Base-by-base conservation (phyloP, 1,139 yeast species). In the Geotrichum armillariae region DNA sequence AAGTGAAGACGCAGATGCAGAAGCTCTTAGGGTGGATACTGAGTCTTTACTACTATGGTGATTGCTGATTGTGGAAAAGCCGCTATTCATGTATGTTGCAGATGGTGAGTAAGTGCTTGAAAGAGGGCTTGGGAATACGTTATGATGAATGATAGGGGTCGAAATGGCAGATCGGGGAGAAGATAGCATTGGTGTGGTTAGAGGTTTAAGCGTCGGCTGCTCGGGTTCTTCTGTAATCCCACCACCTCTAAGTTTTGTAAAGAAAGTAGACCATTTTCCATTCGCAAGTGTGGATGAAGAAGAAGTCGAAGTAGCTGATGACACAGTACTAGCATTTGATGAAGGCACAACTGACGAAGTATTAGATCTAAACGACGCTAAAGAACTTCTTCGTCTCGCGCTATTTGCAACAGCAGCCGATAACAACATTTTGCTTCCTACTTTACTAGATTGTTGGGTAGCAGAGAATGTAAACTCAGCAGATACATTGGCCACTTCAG, bases 351-450 rank as follows among this genome's bases (percentile, higher is more conserved):
- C 17, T 4, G 35, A 14, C 14, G 34, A 20, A 12, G 23, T 17
- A 14, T 18, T 6, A 12, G 39, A 18, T 12, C 25, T 35, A 14
- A 32, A 32, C n/a, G 45, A 41, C 18, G 29, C 37, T 14, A 41
- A 17, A 12, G 45, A 41, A 16, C 29, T 32, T n/a, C 31, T 32
- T 7, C 38, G 45, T n/a, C 38, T 37, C 17, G 45, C 25, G 21
- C 29, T 44, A 29, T 54, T 53, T 12, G 56, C 52, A 27, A 54
- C 55, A 9, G 57, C 57, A 8, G 57, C 56, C 7, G 52, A 47
- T 7, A 54, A 47, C 16, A 54, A 44, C 34, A 45, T 47, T 18
- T 49, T 44, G 41, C 57, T 54, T 12, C 45, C 38, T 3, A 32
- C 12, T 22, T 21, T 41, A 16, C 32, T 31, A 8, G 17, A 2